Percentiles rank a stretch among this genome's conserved stretches.
These are phyloP conservation scores for Geosmithia morbida DNA, from an alignment of 2,329 filamentous ascomycete genomes.

Conservation along the genomic window DNA sequence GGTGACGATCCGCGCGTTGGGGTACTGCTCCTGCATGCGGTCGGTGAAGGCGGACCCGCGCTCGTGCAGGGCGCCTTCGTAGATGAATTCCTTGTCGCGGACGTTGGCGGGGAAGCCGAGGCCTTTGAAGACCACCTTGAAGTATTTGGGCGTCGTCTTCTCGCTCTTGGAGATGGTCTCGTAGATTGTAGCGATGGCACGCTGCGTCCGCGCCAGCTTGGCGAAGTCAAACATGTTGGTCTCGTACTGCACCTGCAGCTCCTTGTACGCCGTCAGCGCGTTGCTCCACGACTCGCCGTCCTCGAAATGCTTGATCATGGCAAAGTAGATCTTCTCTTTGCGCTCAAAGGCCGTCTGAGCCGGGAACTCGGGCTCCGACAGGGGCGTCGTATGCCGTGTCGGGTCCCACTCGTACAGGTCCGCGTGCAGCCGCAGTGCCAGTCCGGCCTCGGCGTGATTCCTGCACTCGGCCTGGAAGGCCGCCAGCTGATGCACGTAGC, in stretches of 20 bases:
- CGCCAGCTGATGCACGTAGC: conserved; percentile 87
- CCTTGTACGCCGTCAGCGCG: conserved; percentile 75
- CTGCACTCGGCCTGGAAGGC: conserved; percentile 59
- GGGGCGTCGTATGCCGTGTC: conserved; percentile 44
- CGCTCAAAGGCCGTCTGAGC: conserved; percentile 81
- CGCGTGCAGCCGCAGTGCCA: conserved; percentile 80
- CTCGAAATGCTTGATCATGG: conserved; percentile 90
- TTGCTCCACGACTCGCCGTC: conserved; percentile 90
- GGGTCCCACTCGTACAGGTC: conserved; percentile 90
- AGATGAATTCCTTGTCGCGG: conserved; percentile 84
- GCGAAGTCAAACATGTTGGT: conserved; percentile 78
- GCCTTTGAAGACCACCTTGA: conserved; percentile 79
- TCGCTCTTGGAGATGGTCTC: conserved; percentile 77
- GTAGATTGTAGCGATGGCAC: conserved; percentile 85
- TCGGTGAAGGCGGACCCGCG: conserved; percentile 73
- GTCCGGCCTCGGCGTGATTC: conserved; percentile 75
- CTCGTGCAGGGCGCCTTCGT: conserved; percentile 68
- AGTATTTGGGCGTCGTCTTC: conserved; percentile 68
- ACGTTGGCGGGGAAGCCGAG: conserved; percentile 72
- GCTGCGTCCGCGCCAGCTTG: conserved; percentile 77
- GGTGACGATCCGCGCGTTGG: conserved; percentile 66
- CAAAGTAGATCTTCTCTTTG: conserved; percentile 82
- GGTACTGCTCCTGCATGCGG: conserved; percentile 83
- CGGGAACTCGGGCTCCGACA: conserved; percentile 64
- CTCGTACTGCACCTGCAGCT: conserved; percentile 86